Evolutionary conservation across 441 rosid genomes (phyloP).

Genomic region (Brassica balearica): DNA sequence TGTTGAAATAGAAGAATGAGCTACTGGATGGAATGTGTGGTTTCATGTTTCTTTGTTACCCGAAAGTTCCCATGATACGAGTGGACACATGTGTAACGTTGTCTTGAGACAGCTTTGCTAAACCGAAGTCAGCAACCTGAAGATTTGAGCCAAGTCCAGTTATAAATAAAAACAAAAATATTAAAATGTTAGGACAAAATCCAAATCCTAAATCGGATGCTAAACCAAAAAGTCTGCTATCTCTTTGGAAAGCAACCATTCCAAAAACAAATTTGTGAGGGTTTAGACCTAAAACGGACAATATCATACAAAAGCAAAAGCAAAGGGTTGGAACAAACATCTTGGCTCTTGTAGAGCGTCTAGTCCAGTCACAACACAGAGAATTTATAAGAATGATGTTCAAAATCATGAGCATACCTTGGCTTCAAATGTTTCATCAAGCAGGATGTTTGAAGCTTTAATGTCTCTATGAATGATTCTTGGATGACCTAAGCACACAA

Average conservation of each 20-base stretch:
- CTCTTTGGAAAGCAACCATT: too few species aligned
- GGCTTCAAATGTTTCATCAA: slow-evolving; percentile 68
- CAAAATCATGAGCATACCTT: slow-evolving; percentile 51
- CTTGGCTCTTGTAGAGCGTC: too few species aligned
- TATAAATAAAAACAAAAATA: slow-evolving; percentile 1
- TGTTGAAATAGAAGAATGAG: too few species aligned
- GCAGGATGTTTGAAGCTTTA: slow-evolving; percentile 82
- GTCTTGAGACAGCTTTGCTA: slow-evolving; percentile 81
- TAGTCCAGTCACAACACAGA: background rate
- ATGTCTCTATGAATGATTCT: slow-evolving; percentile 88
- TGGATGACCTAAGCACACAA: slow-evolving; percentile 66
- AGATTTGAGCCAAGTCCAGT: slow-evolving; percentile 10
- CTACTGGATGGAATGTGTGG: too few species aligned
- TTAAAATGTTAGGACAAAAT: too few species aligned
- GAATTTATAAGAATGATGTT: background rate
- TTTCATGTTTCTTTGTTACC: slow-evolving; percentile 52
- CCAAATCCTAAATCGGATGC: too few species aligned
- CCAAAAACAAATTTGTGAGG: too few species aligned
- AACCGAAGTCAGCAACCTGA: slow-evolving; percentile 90
- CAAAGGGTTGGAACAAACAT: too few species aligned
- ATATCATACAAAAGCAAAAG: too few species aligned
- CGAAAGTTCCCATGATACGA: slow-evolving; percentile 96
- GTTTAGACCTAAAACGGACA: too few species aligned
- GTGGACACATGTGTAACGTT: slow-evolving; percentile 85
- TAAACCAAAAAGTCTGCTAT: too few species aligned